A percentile compares a stretch with the other conserved stretches of the same genome.
Conservation (phyloP, 805 yeast genomes). For the Metschnikowia lunata region DNA sequence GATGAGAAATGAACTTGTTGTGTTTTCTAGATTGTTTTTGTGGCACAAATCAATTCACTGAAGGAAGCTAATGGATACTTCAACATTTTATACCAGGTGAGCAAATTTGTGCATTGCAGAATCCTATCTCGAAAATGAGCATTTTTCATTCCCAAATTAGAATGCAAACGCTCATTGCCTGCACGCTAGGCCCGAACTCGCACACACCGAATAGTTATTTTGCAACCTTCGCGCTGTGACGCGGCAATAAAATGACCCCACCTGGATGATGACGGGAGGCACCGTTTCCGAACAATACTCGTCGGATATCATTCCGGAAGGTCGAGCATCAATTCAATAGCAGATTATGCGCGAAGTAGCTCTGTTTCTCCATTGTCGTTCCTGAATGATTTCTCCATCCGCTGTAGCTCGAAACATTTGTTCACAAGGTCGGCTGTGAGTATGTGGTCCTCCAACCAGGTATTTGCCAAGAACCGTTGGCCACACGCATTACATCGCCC, state of each 20-base stretch:
- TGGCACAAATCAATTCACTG: too few species aligned
- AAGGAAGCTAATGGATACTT: too few species aligned
- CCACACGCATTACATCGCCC: constrained; percentile 49
- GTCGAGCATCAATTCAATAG: too few species aligned
- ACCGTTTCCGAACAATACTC: too few species aligned
- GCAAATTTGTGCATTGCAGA: constrained; percentile 3
- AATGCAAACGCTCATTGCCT: constrained; percentile 3
- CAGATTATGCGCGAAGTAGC: neutral
- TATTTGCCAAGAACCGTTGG: constrained; percentile 41
- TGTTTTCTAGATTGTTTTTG: too few species aligned
- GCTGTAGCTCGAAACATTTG: constrained; percentile 10
- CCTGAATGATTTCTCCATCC: constrained; percentile 3
- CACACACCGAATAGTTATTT: neutral
- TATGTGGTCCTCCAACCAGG: constrained; percentile 56
- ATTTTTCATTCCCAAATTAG: constrained; percentile 8
- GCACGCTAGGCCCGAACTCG: neutral
- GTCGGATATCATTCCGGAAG: too few species aligned
- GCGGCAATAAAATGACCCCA: too few species aligned
- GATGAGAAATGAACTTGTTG: too few species aligned
- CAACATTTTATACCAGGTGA: constrained; percentile 1
- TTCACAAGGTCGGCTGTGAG: constrained; percentile 21
- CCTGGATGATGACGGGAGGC: too few species aligned
- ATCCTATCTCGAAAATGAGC: constrained; percentile 7
- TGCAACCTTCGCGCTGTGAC: neutral
- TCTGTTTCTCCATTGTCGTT: constrained; percentile 1